These are phyloP conservation scores for Boletus rubescentipes DNA, from an alignment of 768 basidiomycete species.

Conservation along the genomic window DNA sequence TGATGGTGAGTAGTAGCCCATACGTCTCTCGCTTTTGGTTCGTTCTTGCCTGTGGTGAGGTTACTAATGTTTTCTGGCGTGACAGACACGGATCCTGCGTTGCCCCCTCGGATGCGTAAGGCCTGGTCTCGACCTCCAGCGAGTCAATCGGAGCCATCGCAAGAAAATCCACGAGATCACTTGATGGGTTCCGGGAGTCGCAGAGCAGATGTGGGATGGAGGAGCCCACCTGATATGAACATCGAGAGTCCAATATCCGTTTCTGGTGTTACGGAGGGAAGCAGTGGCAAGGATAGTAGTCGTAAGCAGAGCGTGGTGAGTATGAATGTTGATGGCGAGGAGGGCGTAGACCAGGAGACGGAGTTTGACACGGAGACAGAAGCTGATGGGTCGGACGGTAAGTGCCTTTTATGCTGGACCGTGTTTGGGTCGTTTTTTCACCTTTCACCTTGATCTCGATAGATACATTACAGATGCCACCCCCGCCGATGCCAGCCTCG, in stretches of 20 bases:
- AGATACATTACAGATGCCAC: constrained; percentile 48
- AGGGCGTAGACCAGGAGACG: constrained; percentile 27
- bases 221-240: constrained; percentile 17
- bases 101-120: constrained; percentile 69
- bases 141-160: neutral
- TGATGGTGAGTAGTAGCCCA: constrained; percentile 23
- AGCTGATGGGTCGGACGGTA: constrained; percentile 24
- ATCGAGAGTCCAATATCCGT: constrained; percentile 21
- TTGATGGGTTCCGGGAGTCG: constrained; percentile 2
- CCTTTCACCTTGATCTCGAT: neutral
- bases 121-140: constrained; percentile 31
- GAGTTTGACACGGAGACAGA: constrained; percentile 35
- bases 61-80: neutral
- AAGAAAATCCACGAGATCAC: constrained; percentile 1
- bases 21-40: neutral
- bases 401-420: neutral
- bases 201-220: constrained; percentile 22
- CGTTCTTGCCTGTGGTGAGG: neutral
- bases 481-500: constrained; percentile 48
- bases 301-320: neutral
- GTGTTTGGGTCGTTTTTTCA: neutral
- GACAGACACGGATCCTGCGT: constrained; percentile 20
- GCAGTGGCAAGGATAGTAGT: neutral
- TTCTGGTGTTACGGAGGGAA: constrained; percentile 6
- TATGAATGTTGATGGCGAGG: constrained; percentile 10